Conservation (phyloP, 805 yeast species). For the Kuraishia piskuri region DNA sequence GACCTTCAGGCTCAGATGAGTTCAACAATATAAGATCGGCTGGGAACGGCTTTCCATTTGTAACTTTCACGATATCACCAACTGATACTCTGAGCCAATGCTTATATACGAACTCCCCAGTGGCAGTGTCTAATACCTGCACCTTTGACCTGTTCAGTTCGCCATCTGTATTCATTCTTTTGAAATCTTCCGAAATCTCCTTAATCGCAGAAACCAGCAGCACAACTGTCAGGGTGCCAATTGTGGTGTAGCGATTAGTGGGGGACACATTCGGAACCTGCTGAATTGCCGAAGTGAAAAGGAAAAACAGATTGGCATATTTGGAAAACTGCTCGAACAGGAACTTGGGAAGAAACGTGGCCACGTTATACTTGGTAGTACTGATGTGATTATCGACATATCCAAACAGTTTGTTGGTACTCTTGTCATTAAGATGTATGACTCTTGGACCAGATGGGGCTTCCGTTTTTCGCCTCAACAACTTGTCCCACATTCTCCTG, state of each 20-base stretch:
- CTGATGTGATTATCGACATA: conserved; percentile 81
- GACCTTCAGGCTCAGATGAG: conserved; percentile 96
- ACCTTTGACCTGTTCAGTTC: conserved; percentile 74
- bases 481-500: conserved; percentile 11
- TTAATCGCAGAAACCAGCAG: conserved; percentile 86
- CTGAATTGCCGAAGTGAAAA: conserved; percentile 88
- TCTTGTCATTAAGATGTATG: conserved; percentile 59
- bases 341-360: conserved; percentile 91
- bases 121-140: conserved; percentile 45
- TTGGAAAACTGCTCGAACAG: conserved; percentile 94
- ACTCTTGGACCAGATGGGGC: conserved; percentile 39
- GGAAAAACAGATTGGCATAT: conserved; percentile 89
- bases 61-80: conserved; percentile 83
- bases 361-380: conserved; percentile 90
- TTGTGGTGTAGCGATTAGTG: conserved; percentile 90
- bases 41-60: conserved; percentile 85
- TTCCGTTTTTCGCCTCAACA: conserved; percentile 9
- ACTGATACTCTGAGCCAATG: conserved; percentile 86
- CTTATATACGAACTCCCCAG: conserved; percentile 55
- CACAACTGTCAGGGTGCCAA: conserved; percentile 82
- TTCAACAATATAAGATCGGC: conserved; percentile 82
- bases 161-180: conserved; percentile 79
- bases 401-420: conserved; percentile 42
- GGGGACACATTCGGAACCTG: conserved; percentile 97
- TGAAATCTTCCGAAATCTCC: conserved; percentile 84